These are phyloP conservation scores for Alternaria alternata DNA, from an alignment of 2,329 filamentous ascomycete genomes.

Conservation along the genomic window DNA sequence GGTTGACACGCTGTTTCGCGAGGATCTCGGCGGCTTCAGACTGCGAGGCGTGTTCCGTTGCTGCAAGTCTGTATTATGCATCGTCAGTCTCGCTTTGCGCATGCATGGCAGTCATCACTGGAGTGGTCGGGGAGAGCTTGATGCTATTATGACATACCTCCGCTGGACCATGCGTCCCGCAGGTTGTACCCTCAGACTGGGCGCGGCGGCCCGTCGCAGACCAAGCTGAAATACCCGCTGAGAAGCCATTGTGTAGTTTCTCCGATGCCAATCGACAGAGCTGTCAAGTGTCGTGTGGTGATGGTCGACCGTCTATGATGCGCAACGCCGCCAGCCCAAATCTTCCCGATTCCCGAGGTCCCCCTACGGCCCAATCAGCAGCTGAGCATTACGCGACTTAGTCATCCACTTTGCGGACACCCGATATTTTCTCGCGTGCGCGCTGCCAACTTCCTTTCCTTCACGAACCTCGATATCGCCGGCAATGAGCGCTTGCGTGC, in stretches of 20 bases:
- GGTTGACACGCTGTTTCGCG: slow-evolving; percentile 78
- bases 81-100: slow-evolving; percentile 18
- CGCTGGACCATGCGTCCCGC: slow-evolving; percentile 55
- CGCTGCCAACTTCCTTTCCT: slow-evolving; percentile 24
- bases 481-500: slow-evolving; percentile 43
- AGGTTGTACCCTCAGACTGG: slow-evolving; percentile 52
- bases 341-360: slow-evolving; percentile 39
- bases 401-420: slow-evolving; percentile 31
- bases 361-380: slow-evolving; percentile 39
- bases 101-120: neutral
- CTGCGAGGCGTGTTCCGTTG: slow-evolving; percentile 66
- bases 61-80: slow-evolving; percentile 52
- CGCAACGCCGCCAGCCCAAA: slow-evolving; percentile 23
- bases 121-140: slow-evolving; percentile 9
- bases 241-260: slow-evolving; percentile 50
- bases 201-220: slow-evolving; percentile 53
- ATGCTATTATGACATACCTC: slow-evolving; percentile 52
- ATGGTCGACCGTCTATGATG: slow-evolving; percentile 32
- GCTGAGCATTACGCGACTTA: slow-evolving; percentile 28
- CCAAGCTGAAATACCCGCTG: slow-evolving; percentile 57
- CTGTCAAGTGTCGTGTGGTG: slow-evolving; percentile 33
- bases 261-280: slow-evolving; percentile 26
- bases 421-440: slow-evolving; percentile 46
- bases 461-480: slow-evolving; percentile 53
- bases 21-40: slow-evolving; percentile 71